Percentiles rank a stretch among this genome's conserved stretches.
These are phyloP conservation scores for Rhynchospora breviuscula DNA, from an alignment of 176 grass and related monocot genomes.

Conservation along the genomic window DNA sequence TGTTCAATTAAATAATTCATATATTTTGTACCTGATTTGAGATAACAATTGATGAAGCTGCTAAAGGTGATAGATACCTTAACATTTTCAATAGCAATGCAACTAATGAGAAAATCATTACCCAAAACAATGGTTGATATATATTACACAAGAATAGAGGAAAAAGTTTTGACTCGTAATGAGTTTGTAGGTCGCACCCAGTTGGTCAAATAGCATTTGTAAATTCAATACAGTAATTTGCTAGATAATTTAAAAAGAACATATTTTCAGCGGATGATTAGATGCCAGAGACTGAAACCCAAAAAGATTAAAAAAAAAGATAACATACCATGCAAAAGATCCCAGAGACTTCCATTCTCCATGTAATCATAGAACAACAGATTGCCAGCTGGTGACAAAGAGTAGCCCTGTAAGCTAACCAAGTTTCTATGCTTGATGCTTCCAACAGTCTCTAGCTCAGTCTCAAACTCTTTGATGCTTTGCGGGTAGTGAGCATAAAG, in stretches of 20 bases:
- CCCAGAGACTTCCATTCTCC: constrained; percentile 97
- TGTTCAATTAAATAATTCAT: background rate
- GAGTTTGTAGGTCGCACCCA: background rate
- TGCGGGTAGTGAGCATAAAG: constrained; percentile 72
- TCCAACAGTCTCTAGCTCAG: constrained; percentile 76
- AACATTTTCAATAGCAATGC: background rate
- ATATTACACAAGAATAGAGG: background rate
- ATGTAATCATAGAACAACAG: constrained; percentile 91
- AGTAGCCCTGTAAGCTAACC: constrained; percentile 84
- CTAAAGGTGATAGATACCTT: background rate
- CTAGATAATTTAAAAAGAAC: background rate
- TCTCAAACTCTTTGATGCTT: constrained; percentile 83
- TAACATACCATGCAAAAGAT: constrained; percentile 76
- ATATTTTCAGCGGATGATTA: background rate
- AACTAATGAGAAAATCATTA: background rate
- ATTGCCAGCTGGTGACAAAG: constrained; percentile 78
- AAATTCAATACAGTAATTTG: background rate
- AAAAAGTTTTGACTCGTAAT: background rate
- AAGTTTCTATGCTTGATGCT: constrained; percentile 94
- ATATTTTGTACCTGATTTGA: background rate
- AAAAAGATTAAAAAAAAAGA: background rate
- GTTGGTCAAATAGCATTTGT: background rate
- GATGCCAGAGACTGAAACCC: background rate
- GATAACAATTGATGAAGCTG: background rate
- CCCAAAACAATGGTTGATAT: background rate